These are phyloP conservation scores for Arachnomyces sp. DNA, from an alignment of 2,329 filamentous ascomycete species.

Conservation along the genomic window DNA sequence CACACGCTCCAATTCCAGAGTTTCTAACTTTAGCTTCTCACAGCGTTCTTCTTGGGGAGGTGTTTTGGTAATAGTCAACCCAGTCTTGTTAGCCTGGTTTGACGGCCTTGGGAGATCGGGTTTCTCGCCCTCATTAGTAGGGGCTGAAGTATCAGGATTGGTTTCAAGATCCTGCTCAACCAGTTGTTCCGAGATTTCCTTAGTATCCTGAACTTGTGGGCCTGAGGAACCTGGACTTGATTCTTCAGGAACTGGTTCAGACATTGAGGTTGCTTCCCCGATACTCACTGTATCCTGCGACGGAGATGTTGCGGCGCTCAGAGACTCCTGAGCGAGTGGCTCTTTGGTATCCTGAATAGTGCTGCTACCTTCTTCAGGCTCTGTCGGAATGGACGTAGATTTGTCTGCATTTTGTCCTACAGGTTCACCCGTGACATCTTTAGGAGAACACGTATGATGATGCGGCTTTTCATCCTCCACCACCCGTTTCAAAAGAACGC, in stretches of 20 bases:
- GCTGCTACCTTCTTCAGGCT: too few species aligned
- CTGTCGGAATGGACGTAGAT: not conserved
- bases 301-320: not conserved
- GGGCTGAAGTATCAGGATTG: not conserved
- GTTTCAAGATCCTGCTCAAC: too few species aligned
- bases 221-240: too few species aligned
- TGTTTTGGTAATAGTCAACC: slow-evolving; percentile 9
- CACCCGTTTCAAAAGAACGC: slow-evolving; percentile 18
- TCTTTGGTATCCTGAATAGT: too few species aligned
- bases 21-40: slow-evolving; percentile 59
- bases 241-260: too few species aligned
- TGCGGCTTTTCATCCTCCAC: not conserved
- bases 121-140: not conserved
- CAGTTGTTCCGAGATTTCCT: too few species aligned
- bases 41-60: slow-evolving; percentile 28
- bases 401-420: not conserved
- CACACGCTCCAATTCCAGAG: slow-evolving; percentile 67
- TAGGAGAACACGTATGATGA: too few species aligned
- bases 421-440: too few species aligned
- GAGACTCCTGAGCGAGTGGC: not conserved
- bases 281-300: not conserved
- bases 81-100: slow-evolving; percentile 15
- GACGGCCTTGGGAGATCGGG: not conserved
- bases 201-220: too few species aligned
- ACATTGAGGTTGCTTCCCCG: not conserved